phyloP scores from a whole-genome alignment of 345 rosid species.

The Lagerstroemia speciosa region DNA sequence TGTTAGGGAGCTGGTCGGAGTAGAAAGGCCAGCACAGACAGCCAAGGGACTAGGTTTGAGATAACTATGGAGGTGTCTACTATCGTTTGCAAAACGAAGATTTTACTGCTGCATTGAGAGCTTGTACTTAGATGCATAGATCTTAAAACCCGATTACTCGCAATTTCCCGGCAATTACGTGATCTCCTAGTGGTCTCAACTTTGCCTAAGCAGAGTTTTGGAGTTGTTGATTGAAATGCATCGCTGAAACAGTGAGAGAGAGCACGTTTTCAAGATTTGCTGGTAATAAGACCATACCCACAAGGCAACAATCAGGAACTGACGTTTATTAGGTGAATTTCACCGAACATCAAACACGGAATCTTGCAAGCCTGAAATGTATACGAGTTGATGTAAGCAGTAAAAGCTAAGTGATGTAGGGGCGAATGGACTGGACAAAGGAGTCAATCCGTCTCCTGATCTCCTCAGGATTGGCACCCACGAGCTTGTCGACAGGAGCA shows the following conservation, averaged over 20 bases:
- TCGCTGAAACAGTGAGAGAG: not conserved
- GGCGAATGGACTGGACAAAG: slow-evolving; percentile 50
- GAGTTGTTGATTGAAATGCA: too few relatives aligned
- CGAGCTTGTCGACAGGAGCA: slow-evolving; percentile 50
- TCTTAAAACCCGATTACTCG: too few relatives aligned
- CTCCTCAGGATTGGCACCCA: slow-evolving; percentile 90
- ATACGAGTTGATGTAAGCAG: not conserved
- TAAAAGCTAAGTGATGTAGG: slow-evolving; percentile 18
- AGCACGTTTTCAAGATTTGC: too few relatives aligned
- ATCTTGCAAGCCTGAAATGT: not conserved
- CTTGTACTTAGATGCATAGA: too few relatives aligned
- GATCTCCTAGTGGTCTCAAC: too few relatives aligned
- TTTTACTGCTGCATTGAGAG: too few relatives aligned
- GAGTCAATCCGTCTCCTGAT: slow-evolving; percentile 64
- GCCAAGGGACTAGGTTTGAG: not conserved
- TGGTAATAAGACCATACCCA: not conserved
- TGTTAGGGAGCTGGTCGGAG: slow-evolving; percentile 23
- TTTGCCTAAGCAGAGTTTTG: too few relatives aligned
- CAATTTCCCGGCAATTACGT: too few relatives aligned
- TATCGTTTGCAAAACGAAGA: not conserved
- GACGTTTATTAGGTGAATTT: not conserved
- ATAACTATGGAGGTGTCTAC: not conserved
- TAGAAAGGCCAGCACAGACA: not conserved
- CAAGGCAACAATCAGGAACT: not conserved
- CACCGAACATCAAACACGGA: not conserved